phyloP scores from a whole-genome alignment of 306 rosid genomes.

The Luffa acutangula region DNA sequence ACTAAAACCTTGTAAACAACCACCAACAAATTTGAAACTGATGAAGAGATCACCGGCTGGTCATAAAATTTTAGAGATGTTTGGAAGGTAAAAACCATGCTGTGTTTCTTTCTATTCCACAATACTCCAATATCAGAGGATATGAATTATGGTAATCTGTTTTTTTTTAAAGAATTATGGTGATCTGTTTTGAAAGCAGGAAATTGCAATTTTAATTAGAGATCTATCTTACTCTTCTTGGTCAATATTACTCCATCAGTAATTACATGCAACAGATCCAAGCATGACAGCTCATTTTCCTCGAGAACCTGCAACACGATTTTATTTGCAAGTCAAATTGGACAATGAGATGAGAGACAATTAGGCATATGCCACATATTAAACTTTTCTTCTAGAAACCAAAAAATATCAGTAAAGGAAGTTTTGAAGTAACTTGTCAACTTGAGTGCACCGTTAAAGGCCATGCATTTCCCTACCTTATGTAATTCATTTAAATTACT shows the following conservation, averaged over 20 bases:
- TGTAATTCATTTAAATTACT: slow-evolving; percentile 78
- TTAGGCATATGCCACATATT: background rate
- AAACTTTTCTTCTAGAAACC: background rate
- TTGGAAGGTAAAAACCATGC: background rate
- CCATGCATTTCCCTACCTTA: slow-evolving; percentile 30
- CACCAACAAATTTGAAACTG: background rate
- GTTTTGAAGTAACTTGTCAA: background rate
- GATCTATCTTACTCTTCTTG: slow-evolving; percentile 52
- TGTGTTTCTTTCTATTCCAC: background rate
- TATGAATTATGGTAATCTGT: background rate
- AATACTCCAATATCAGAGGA: background rate
- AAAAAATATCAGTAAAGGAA: background rate
- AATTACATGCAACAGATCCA: slow-evolving; percentile 53
- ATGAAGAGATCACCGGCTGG: background rate
- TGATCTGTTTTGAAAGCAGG: background rate
- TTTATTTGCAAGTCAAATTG: slow-evolving; percentile 12
- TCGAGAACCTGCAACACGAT: slow-evolving; percentile 68
- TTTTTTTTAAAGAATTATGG: background rate
- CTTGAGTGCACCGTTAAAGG: background rate
- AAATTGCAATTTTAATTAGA: background rate
- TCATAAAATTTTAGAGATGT: background rate
- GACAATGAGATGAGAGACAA: slow-evolving; percentile 8
- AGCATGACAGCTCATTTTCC: slow-evolving; percentile 68
- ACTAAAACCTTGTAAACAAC: background rate
- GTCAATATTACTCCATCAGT: slow-evolving; percentile 68